Evolutionary conservation across 148 eudicot genomes (phyloP).

Genomic region (Agrostemma githago): DNA sequence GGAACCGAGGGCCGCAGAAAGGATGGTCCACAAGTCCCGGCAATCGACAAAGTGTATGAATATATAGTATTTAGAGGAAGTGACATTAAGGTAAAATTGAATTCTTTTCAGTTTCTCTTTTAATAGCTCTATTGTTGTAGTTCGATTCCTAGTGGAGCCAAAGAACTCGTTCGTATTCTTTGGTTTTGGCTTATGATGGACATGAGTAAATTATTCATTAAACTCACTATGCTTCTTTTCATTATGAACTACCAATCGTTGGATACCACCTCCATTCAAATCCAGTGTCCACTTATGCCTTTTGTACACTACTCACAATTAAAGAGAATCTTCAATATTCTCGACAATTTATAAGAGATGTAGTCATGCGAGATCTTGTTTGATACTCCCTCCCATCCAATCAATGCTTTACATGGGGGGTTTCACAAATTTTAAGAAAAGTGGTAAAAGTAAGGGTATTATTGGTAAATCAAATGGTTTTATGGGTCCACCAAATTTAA

Average conservation of each 20-base stretch:
- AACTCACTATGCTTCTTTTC: background rate
- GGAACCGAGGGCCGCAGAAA: slow-evolving; percentile 64
- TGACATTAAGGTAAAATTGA: slow-evolving; percentile 54
- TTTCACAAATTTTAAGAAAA: too few relatives aligned
- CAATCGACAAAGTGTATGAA: slow-evolving; percentile 51
- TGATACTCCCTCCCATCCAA: too few relatives aligned
- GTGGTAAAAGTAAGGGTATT: too few relatives aligned
- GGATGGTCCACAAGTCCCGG: slow-evolving; percentile 51
- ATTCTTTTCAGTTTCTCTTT: background rate
- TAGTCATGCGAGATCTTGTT: too few relatives aligned
- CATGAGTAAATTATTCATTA: background rate
- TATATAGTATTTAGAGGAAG: slow-evolving; percentile 61
- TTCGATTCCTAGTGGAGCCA: background rate
- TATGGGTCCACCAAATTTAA: too few relatives aligned
- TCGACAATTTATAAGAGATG: too few relatives aligned
- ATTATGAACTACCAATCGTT: background rate
- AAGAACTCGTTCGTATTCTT: background rate
- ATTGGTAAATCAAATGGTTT: too few relatives aligned
- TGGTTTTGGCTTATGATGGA: background rate
- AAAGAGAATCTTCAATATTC: too few relatives aligned
- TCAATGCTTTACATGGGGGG: too few relatives aligned
- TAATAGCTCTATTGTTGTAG: background rate
- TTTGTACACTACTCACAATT: too few relatives aligned
- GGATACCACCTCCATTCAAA: too few relatives aligned
- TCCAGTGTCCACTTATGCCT: too few relatives aligned